Base-by-base conservation (phyloP, 169 alveolate genomes). In the Plasmodium billcollinsi region DNA sequence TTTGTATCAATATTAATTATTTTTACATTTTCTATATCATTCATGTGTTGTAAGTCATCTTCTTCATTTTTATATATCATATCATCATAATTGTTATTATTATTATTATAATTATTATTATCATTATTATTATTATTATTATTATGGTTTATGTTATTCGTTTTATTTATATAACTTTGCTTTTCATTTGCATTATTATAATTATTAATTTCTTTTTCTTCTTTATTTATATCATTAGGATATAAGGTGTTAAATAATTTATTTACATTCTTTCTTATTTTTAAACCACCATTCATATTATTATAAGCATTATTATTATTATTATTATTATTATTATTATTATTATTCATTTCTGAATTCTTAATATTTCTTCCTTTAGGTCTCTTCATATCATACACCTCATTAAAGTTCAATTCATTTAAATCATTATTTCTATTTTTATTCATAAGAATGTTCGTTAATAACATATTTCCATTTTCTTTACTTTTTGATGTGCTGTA, bases 261-360 rank as follows among this genome's bases (percentile, higher is more conserved):
- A 47, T 80, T 67, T 70, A 67, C 20, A 39, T 80, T 67, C 70
- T 56, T 67, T 45, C 70, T 66, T 21, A 67, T 67, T 71, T 80
- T 80, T 15, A 59, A 39, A 26, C 20, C 15, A 80, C 58, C 39
- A 45, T 47, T 80, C 43, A 67, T 80, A 21, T 50, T 67, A 26
- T 61, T 74, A 61, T 20, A 6, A 20, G 6, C 49, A 49, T 15
- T 61, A 12, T 33, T 29, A 33, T 74, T n/a, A 29, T 5, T 26
- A 26, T 26, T 26, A n/a, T n/a, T 74, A 61, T 20, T 14, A 18
- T n/a, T 65, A 49, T 15, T 61, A 12, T 33, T 33, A 39, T 62
- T 15, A 7, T 7, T 39, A 7, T 0, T 39, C 47, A 39, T 39
- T 39, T 39, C 47, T 39, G 47, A 5, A 39, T 39, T 39, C 11